Evolutionary conservation across 2,329 filamentous ascomycete genomes (phyloP).

Genomic region (Penicillium frequentans): DNA sequence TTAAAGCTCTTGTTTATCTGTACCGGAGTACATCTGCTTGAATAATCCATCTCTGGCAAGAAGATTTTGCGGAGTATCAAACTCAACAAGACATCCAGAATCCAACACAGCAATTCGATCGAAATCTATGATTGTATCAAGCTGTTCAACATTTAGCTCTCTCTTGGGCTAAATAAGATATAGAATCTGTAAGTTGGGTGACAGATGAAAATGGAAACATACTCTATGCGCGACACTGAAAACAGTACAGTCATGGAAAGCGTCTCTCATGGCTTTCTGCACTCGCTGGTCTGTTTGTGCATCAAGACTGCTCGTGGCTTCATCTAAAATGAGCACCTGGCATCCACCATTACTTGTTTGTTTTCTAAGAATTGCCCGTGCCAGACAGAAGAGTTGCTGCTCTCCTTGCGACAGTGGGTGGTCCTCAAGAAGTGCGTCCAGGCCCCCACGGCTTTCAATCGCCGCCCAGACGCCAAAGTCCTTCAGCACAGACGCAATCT

Average conservation of each 20-base stretch:
- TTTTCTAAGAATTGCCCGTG: neutral
- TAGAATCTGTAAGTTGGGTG: no score
- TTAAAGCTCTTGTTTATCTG: neutral
- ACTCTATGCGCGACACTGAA: neutral
- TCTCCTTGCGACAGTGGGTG: neutral
- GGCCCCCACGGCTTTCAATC: neutral
- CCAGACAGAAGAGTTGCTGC: neutral
- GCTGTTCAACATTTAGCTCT: neutral
- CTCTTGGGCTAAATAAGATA: no score
- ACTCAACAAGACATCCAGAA: neutral
- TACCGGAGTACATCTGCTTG: neutral
- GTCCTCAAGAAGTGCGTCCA: neutral
- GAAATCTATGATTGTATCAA: neutral
- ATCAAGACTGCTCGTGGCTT: neutral
- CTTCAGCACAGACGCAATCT: neutral
- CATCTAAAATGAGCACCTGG: neutral
- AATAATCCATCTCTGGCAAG: neutral
- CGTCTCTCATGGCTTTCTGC: neutral
- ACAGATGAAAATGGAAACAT: neutral
- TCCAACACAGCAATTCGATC: neutral
- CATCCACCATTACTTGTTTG: neutral
- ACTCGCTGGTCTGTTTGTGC: neutral
- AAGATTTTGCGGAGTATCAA: neutral
- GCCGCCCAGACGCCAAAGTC: neutral
- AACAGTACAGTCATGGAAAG: neutral